Base-by-base conservation (phyloP, 2,329 filamentous ascomycete genomes). In the Trichoderma koningii region DNA sequence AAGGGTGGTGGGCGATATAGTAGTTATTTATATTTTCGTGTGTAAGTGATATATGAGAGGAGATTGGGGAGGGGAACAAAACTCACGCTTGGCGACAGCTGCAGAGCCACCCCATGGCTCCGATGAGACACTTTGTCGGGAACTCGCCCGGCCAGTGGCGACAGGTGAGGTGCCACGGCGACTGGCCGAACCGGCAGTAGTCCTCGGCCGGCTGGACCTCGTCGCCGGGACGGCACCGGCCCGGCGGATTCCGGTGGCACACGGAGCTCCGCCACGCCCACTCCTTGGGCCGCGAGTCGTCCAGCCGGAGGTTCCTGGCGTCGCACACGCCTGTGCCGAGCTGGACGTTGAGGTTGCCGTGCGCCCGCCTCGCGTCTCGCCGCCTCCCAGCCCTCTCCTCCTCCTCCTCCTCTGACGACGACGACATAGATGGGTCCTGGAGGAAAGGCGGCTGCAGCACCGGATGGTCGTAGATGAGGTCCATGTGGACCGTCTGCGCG, bases 41-140 rank as follows among this genome's bases (percentile, higher is more conserved):
- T 50, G 28, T 23, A 23, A 26, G 34, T 38, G 34, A 38, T 10
- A 38, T 38, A 12, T 28, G 19, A 34, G 14, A 41, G 7, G 7
- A 28, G 30, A n/a, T 9, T 6, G 4, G 14, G 28, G 9, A 10
- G 14, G 21, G 21, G 3, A 23, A n/a, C n/a, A n/a, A 10, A 28
- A 47, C 68, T 48, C 57, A 73, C 69, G 75, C 74, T 66, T 75
- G 71, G 15, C 71, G 69, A 55, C 74, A 76, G 14, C 69, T 66
- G 2, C 71, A 66, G 1, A 76, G 68, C 73, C 74, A 77, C 3
- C 72, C 75, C 68, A 76, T 69, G 0, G 68, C 69, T 0, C 74
- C 75, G 15, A 76, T 59, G 0, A 34, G 63, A 47, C 69, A 72
- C 47, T 70, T 70, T 2, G 56, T 14, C 0, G 71, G 67, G 9